Percentiles rank a stretch among this genome's conserved stretches.
phyloP scores from a whole-genome alignment of 2,329 filamentous ascomycete species.

The Aspergillus awamori region DNA sequence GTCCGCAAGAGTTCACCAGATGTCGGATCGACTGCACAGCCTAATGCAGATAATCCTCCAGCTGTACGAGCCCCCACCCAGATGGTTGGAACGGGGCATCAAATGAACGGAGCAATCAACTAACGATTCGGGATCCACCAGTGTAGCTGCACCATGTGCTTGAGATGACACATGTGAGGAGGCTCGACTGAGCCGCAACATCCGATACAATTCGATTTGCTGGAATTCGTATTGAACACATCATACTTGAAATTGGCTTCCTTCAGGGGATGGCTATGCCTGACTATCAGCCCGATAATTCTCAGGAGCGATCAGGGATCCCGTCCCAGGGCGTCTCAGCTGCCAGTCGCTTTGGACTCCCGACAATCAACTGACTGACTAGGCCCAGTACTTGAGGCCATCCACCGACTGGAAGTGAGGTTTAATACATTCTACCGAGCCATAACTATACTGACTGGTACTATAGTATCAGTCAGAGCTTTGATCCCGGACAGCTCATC shows the following conservation, averaged over 20 bases:
- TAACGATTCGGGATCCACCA: not conserved
- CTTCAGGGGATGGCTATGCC: not conserved
- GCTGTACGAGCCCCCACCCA: slow-evolving; percentile 3
- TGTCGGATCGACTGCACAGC: not conserved
- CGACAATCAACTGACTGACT: not conserved
- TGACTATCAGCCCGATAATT: not conserved
- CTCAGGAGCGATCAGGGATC: not conserved
- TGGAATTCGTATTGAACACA: not conserved
- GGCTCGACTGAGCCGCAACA: not conserved
- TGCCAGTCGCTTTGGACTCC: not conserved
- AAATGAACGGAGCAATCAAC: not conserved
- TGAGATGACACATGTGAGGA: not conserved
- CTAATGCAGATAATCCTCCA: slow-evolving; percentile 11
- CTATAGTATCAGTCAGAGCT: not conserved
- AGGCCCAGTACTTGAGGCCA: not conserved
- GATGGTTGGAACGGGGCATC: not conserved
- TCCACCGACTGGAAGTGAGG: not conserved
- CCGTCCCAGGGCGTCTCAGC: not conserved
- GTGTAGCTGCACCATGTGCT: not conserved
- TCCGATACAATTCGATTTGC: not conserved
- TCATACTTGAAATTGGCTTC: not conserved
- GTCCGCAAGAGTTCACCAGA: not conserved
- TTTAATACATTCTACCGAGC: not conserved
- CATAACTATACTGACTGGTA: not conserved
- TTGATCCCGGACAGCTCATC: not conserved